Conservation (phyloP, 129 eudicot genomes). For the Cynara cardunculus region DNA sequence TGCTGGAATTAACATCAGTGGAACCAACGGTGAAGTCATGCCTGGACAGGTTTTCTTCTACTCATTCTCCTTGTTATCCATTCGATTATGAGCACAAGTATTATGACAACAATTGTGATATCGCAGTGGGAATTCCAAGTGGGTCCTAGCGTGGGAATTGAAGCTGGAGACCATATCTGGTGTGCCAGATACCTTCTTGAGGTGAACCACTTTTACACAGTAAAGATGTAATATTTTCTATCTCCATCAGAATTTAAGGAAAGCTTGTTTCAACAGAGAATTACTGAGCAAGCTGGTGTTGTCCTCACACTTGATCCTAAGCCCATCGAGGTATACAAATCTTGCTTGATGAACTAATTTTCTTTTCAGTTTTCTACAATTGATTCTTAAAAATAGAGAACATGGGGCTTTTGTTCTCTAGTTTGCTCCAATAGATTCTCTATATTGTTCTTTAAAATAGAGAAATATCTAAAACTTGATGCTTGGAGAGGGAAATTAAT, state of each 20-base stretch:
- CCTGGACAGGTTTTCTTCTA: conserved; percentile 86
- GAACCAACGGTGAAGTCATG: conserved; percentile 99
- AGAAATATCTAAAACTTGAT: too few species aligned
- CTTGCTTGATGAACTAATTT: neutral
- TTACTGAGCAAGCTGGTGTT: conserved; percentile 98
- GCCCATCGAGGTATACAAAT: conserved; percentile 66
- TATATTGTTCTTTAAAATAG: too few species aligned
- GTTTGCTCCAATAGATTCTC: too few species aligned
- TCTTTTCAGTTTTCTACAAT: neutral
- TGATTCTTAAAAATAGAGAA: neutral
- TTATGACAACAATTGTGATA: neutral
- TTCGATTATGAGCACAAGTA: neutral
- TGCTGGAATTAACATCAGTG: conserved; percentile 96
- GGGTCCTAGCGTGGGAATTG: conserved; percentile 95
- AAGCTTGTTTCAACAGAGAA: conserved; percentile 66
- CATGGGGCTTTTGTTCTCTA: too few species aligned
- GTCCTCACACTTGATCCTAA: conserved; percentile 95
- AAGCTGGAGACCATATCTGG: conserved; percentile 98
- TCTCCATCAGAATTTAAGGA: neutral
- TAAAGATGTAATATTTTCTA: neutral
- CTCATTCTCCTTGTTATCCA: conserved; percentile 3
- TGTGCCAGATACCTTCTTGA: conserved; percentile 95
- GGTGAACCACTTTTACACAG: conserved; percentile 34
- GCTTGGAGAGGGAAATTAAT: too few species aligned
- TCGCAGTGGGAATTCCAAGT: conserved; percentile 99